These are phyloP conservation scores for Orbilia blumenaviensis DNA, from an alignment of 2,329 filamentous ascomycete genomes.

Conservation along the genomic window DNA sequence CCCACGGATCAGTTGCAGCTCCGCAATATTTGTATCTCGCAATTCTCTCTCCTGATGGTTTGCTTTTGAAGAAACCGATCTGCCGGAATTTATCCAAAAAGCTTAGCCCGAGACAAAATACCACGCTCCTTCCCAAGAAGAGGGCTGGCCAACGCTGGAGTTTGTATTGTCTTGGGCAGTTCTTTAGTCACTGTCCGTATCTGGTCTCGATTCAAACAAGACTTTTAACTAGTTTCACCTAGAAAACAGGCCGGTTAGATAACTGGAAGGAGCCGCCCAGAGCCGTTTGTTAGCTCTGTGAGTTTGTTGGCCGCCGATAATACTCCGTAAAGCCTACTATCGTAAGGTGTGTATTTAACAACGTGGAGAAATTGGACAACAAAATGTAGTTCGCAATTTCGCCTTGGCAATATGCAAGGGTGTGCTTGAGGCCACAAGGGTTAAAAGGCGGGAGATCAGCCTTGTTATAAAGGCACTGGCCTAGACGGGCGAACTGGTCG, in stretches of 20 bases:
- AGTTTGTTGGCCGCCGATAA: constrained; percentile 33
- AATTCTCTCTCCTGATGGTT: constrained; percentile 36
- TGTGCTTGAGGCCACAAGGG: constrained; percentile 9
- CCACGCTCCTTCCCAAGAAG: constrained; percentile 38
- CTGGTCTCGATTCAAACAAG: constrained; percentile 11
- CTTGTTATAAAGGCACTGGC: constrained; percentile 39
- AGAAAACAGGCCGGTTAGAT: constrained; percentile 20
- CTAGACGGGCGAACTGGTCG: constrained; percentile 30
- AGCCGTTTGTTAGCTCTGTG: constrained; percentile 13
- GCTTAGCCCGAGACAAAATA: constrained; percentile 53
- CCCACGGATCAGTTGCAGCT: constrained; percentile 45
- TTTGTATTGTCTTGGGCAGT: constrained; percentile 22
- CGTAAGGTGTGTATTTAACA: constrained; percentile 41
- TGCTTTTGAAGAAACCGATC: constrained; percentile 47
- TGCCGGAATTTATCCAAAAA: constrained; percentile 44
- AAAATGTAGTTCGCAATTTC: constrained; percentile 53
- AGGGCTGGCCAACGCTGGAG: neutral
- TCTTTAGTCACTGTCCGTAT: constrained; percentile 25
- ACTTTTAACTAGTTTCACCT: constrained; percentile 31
- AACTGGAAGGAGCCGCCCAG: constrained; percentile 36
- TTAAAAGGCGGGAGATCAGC: constrained; percentile 34
- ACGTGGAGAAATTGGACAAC: constrained; percentile 35
- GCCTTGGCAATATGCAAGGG: constrained; percentile 48
- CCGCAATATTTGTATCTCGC: constrained; percentile 47
- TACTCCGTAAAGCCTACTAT: constrained; percentile 33